phyloP scores from a whole-genome alignment of 805 yeast genomes.

The Ogataea naganishii region DNA sequence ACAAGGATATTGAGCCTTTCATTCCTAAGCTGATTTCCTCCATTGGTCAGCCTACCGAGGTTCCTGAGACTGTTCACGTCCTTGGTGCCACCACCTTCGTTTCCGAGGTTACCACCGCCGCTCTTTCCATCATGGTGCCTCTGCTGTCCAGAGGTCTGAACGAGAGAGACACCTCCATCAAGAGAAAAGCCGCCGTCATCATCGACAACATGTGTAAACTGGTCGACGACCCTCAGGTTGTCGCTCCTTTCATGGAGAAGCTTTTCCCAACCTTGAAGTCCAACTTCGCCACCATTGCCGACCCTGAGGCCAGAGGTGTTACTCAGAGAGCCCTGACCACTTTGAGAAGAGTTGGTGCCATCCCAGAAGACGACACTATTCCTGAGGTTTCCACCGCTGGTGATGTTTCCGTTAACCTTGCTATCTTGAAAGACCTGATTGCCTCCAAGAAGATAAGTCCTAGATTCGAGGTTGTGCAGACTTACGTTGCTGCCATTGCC shows the following conservation, averaged over 20 bases:
- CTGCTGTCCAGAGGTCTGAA: constrained; percentile 98
- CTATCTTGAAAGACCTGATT: constrained; percentile 67
- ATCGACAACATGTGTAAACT: constrained; percentile 99
- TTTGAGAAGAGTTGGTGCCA: constrained; percentile 97
- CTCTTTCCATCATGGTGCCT: constrained; percentile 99
- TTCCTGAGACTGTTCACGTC: constrained; percentile 97
- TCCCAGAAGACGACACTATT: constrained; percentile 78
- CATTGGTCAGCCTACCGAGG: constrained; percentile 94
- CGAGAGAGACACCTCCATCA: constrained; percentile 98
- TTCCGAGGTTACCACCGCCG: constrained; percentile 99
- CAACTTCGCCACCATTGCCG: constrained; percentile 95
- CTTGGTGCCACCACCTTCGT: constrained; percentile 99
- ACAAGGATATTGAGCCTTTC: constrained; percentile 99
- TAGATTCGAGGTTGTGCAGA: constrained; percentile 72
- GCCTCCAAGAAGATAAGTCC: constrained; percentile 57
- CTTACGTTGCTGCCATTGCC: constrained; percentile 90
- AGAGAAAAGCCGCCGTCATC: constrained; percentile 99
- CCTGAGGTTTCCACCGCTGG: constrained; percentile 99
- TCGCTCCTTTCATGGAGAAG: constrained; percentile 96
- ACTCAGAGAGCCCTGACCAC: constrained; percentile 95
- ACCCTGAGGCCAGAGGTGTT: constrained; percentile 99
- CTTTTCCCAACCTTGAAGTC: constrained; percentile 93
- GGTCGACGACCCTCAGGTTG: constrained; percentile 99
- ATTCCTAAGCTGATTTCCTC: constrained; percentile 96
- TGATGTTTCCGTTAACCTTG: constrained; percentile 83